Conservation (phyloP, 164 flowering plant genomes). For the Annona cherimola region DNA sequence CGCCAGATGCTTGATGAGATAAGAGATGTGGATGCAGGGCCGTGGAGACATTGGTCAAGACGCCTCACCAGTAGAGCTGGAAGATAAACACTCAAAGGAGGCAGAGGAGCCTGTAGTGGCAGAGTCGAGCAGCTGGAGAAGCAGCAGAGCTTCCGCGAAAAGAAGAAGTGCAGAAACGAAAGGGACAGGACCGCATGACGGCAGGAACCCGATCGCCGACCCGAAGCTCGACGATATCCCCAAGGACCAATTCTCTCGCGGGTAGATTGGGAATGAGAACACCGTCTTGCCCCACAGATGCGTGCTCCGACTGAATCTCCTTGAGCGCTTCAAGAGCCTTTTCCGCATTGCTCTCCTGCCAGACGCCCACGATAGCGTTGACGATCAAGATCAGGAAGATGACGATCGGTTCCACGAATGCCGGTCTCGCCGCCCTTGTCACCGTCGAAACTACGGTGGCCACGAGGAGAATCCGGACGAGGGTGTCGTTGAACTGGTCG, state of each 20-base stretch:
- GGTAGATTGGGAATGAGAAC: slow-evolving; percentile 22
- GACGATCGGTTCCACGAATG: slow-evolving; percentile 52
- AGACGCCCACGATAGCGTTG: slow-evolving; percentile 53
- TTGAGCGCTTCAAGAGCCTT: slow-evolving; percentile 49
- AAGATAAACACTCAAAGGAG: no score
- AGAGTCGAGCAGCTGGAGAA: no score
- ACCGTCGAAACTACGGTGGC: no score
- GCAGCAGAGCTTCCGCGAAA: no score
- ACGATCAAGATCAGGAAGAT: slow-evolving; percentile 47
- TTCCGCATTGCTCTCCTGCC: slow-evolving; percentile 60
- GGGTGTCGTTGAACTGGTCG: no score
- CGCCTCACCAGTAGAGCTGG: no score
- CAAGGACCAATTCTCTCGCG: slow-evolving; percentile 44
- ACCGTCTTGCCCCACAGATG: slow-evolving; percentile 35
- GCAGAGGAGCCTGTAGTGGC: no score
- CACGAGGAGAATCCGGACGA: no score
- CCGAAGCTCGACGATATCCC: slow-evolving; percentile 48
- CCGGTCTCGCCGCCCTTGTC: slow-evolving; percentile 49
- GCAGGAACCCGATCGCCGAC: slow-evolving; percentile 56
- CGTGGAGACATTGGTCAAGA: no score
- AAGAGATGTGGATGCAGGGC: no score
- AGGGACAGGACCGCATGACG: slow-evolving; percentile 42
- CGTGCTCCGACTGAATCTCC: slow-evolving; percentile 47
- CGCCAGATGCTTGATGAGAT: no score
- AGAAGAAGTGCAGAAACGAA: no score